Percentiles rank a stretch among this genome's conserved stretches.
phyloP scores from a whole-genome alignment of 495 filamentous ascomycete genomes.

The Ramalina intermedia region DNA sequence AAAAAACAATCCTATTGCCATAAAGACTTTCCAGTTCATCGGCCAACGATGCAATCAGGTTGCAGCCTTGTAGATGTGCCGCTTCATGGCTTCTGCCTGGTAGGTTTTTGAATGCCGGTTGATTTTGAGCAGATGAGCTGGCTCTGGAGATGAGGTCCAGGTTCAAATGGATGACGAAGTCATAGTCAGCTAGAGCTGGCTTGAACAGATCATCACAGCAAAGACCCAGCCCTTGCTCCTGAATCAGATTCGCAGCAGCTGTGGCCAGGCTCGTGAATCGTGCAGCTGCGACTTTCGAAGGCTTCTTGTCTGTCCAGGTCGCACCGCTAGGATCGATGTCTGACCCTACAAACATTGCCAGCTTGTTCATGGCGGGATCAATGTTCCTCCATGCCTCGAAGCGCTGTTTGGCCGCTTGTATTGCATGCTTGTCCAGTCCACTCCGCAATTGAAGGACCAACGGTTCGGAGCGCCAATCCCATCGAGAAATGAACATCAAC shows the following conservation, averaged over 20 bases:
- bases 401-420: conserved; percentile 48
- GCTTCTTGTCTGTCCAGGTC: conserved; percentile 61
- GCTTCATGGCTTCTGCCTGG: conserved; percentile 16
- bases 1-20: conserved; percentile 53
- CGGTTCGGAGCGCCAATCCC: conserved; percentile 82
- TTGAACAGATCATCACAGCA: conserved; percentile 51
- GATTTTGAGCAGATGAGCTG: conserved; percentile 13
- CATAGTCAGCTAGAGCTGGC: conserved; percentile 56
- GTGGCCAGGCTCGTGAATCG: conserved; percentile 71
- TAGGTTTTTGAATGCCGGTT: conserved; percentile 59
- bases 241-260: conserved; percentile 47
- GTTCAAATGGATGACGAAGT: conserved; percentile 66
- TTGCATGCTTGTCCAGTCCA: conserved; percentile 37
- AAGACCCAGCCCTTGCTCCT: conserved; percentile 40
- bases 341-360: conserved; percentile 69
- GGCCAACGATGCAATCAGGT: conserved; percentile 38
- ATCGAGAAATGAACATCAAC: conserved; percentile 58
- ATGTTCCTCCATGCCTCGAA: conserved; percentile 67
- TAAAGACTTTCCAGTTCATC: conserved; percentile 47
- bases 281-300: conserved; percentile 68
- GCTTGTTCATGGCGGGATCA: conserved; percentile 75
- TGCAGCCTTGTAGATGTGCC: conserved; percentile 27
- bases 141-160: conserved; percentile 24
- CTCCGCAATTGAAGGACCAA: conserved; percentile 57
- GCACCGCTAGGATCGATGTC: conserved; percentile 62